Conservation (phyloP, 2,329 filamentous ascomycete genomes). For the Penicillium sp. region DNA sequence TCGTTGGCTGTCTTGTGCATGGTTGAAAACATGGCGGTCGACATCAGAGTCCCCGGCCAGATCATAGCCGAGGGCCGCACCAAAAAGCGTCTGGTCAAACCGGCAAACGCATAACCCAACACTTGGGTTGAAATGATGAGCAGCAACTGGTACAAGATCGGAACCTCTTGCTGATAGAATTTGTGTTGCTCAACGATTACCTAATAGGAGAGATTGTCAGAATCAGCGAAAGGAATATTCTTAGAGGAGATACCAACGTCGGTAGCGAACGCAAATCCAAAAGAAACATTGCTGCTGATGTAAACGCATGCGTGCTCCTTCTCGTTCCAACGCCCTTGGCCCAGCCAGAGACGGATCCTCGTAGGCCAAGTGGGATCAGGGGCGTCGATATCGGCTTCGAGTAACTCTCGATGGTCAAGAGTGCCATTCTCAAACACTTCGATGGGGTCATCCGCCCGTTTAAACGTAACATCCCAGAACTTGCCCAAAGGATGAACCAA, state of each 20-base stretch:
- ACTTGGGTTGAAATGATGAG: conserved; percentile 86
- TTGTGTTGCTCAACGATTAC: conserved; percentile 86
- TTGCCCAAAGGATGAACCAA: conserved; percentile 82
- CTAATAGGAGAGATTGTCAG: conserved; percentile 29
- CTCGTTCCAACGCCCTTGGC: conserved; percentile 81
- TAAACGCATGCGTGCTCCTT: conserved; percentile 89
- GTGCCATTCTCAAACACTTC: conserved; percentile 63
- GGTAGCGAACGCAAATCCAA: conserved; percentile 85
- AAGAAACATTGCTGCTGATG: conserved; percentile 86
- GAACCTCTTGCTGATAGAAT: conserved; percentile 81
- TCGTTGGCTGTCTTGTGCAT: conserved; percentile 84
- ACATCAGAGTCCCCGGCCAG: conserved; percentile 86
- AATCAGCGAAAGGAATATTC: not conserved
- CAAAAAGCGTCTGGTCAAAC: conserved; percentile 76
- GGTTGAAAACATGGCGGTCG: conserved; percentile 84
- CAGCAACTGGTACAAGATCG: conserved; percentile 75
- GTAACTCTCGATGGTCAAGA: conserved; percentile 49
- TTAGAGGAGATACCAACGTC: conserved; percentile 55
- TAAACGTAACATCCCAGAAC: conserved; percentile 73
- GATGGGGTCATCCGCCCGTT: conserved; percentile 57
- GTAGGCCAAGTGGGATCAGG: conserved; percentile 29
- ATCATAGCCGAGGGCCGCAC: conserved; percentile 88
- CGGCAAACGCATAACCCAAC: conserved; percentile 82
- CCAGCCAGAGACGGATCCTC: conserved; percentile 70
- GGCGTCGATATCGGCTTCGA: conserved; percentile 12